phyloP scores from a whole-genome alignment of 257 asterid genomes.

The Nicotiana noctiflora region DNA sequence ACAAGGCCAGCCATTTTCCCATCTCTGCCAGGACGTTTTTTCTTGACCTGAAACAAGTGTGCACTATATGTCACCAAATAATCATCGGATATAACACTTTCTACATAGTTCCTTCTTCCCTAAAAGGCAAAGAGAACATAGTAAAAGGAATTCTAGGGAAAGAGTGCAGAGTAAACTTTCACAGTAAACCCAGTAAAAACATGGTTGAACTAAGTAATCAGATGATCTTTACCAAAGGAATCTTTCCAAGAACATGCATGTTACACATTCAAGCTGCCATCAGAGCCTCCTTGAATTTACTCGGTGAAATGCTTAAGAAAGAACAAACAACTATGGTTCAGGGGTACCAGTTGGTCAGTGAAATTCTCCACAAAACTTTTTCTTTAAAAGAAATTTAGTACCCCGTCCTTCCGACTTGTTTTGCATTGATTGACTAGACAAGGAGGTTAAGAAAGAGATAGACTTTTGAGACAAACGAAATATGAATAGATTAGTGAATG shows the following conservation, averaged over 20 bases:
- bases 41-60: conserved; percentile 65
- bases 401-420: background rate
- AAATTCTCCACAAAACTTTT: background rate
- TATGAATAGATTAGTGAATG: background rate
- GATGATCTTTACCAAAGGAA: background rate
- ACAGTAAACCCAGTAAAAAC: background rate
- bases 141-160: background rate
- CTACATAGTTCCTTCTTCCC: background rate
- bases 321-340: background rate
- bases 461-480: background rate
- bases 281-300: background rate
- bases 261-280: background rate
- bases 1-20: conserved; percentile 98
- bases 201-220: background rate
- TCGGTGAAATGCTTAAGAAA: background rate
- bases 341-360: background rate
- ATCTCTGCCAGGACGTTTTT: conserved; percentile 91
- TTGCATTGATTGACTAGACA: background rate
- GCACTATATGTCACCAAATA: background rate
- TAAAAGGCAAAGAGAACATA: background rate
- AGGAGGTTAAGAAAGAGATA: background rate
- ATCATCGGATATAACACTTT: background rate
- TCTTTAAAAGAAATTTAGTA: background rate
- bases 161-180: background rate
- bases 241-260: background rate